Evolutionary conservation across 139 green algal species (phyloP).

Genomic region (Picochlorum sp.): DNA sequence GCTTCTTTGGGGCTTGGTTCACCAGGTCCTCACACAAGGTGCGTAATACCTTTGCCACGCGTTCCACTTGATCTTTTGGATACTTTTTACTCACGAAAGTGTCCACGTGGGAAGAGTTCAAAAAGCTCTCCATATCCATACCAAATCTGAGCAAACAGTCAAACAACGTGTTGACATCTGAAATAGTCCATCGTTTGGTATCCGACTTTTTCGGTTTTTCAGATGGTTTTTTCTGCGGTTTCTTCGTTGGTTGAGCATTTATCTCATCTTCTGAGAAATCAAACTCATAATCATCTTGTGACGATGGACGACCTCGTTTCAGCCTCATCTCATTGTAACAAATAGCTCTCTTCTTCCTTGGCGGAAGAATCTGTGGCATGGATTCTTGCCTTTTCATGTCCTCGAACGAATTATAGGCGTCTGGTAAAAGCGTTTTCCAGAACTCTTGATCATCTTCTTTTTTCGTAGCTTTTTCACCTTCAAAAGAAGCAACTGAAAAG

Average conservation of each 20-base stretch:
- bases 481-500: constrained; percentile 71
- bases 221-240: neutral
- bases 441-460: constrained; percentile 32
- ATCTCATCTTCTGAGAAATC: constrained; percentile 1
- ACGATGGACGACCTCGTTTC: neutral
- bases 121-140: neutral
- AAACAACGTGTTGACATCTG: constrained; percentile 8
- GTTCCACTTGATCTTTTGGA: neutral
- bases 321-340: constrained; percentile 39
- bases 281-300: constrained; percentile 3
- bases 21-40: no score
- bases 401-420: constrained; percentile 33
- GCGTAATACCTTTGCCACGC: no score
- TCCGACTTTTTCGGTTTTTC: neutral
- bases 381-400: neutral
- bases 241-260: neutral
- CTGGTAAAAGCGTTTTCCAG: constrained; percentile 58
- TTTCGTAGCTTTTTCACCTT: neutral
- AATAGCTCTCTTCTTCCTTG: constrained; percentile 34
- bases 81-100: neutral
- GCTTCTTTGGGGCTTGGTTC: no score
- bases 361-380: constrained; percentile 22
- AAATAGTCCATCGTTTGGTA: constrained; percentile 6
- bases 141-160: constrained; percentile 6
- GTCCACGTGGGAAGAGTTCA: neutral